Evolutionary conservation across 1,284 basidiomycete genomes (phyloP).

Genomic region (Cerrena zonata): DNA sequence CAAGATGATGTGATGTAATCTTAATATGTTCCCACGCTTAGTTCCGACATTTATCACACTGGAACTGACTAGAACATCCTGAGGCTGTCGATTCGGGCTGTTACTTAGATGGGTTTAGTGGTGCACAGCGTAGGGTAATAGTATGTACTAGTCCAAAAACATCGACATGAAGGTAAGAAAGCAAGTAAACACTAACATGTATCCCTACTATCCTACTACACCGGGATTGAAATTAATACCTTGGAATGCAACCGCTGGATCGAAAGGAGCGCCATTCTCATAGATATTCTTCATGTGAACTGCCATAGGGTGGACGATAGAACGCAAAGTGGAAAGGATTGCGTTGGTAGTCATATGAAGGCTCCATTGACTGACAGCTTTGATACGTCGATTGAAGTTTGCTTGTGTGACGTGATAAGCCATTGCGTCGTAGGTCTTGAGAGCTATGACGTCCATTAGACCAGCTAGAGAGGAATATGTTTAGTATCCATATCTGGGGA

Average conservation of each 20-base stretch:
- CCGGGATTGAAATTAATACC: background rate
- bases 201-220: too few relatives aligned
- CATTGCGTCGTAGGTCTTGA: constrained; percentile 84
- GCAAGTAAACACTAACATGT: too few relatives aligned
- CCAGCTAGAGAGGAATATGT: constrained; percentile 47
- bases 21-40: background rate
- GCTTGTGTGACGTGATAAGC: constrained; percentile 86
- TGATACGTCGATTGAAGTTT: constrained; percentile 81
- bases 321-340: constrained; percentile 54
- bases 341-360: constrained; percentile 69
- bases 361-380: constrained; percentile 81
- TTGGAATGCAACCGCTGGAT: background rate
- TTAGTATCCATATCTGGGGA: background rate
- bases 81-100: too few relatives aligned
- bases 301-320: constrained; percentile 50
- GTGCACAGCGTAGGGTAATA: too few relatives aligned
- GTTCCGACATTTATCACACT: too few relatives aligned
- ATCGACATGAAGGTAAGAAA: too few relatives aligned
- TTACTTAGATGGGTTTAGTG: too few relatives aligned
- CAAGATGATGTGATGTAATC: too few relatives aligned
- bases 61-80: too few relatives aligned
- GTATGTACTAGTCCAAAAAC: too few relatives aligned
- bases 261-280: constrained; percentile 19
- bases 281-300: constrained; percentile 42
- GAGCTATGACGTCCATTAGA: constrained; percentile 74